These are phyloP conservation scores for Chrysoporthe puriensis DNA, from an alignment of 2,329 filamentous ascomycete species.

Conservation along the genomic window DNA sequence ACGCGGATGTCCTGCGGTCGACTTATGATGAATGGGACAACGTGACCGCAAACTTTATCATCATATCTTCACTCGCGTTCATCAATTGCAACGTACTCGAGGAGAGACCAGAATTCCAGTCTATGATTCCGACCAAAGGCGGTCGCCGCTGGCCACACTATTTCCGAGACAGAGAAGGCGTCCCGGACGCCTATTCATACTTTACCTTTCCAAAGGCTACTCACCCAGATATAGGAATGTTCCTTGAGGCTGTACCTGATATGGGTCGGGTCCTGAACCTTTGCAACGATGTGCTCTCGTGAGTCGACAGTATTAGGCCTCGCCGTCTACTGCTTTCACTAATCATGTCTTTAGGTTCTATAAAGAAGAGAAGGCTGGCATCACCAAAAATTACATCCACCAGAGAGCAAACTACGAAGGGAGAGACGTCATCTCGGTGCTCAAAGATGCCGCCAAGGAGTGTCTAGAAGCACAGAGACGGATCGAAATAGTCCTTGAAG, in stretches of 20 bases:
- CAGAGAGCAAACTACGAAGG: slow-evolving; percentile 10
- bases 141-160: slow-evolving; percentile 17
- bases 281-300: slow-evolving; percentile 15
- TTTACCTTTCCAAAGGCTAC: slow-evolving; percentile 13
- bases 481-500: slow-evolving; percentile 6
- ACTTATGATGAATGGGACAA: slow-evolving; percentile 10
- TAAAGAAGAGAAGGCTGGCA: slow-evolving; percentile 13
- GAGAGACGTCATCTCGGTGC: slow-evolving; percentile 9
- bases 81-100: slow-evolving; percentile 17
- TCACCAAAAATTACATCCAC: slow-evolving; percentile 15
- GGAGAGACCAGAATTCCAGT: slow-evolving; percentile 10
- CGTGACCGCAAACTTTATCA: slow-evolving; percentile 9
- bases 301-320: not conserved
- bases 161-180: slow-evolving; percentile 13
- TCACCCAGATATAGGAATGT: slow-evolving; percentile 12
- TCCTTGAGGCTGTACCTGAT: slow-evolving; percentile 10
- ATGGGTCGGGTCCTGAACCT: slow-evolving; percentile 13
- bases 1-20: slow-evolving; percentile 6
- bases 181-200: slow-evolving; percentile 13
- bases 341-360: not conserved
- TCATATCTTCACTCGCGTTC: slow-evolving; percentile 11
- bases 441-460: slow-evolving; percentile 10
- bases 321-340: not conserved
- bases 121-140: slow-evolving; percentile 8
- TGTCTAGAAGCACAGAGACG: slow-evolving; percentile 6